Percentiles rank a stretch among this genome's conserved stretches.
These are phyloP conservation scores for Colletotrichum plurivorum DNA, from an alignment of 2,329 filamentous ascomycete genomes.

Conservation along the genomic window DNA sequence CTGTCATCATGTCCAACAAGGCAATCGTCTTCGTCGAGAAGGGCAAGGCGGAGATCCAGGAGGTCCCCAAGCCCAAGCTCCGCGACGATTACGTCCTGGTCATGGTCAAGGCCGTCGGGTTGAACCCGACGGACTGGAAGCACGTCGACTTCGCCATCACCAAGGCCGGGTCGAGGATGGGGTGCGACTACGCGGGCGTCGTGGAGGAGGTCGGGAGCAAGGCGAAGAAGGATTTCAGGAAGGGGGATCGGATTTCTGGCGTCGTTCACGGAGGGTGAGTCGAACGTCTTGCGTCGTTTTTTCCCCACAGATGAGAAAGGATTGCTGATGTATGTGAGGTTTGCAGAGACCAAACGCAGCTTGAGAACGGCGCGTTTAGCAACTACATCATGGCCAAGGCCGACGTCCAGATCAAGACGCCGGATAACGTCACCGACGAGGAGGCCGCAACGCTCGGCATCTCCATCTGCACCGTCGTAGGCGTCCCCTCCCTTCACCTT, in stretches of 20 bases:
- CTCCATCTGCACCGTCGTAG: conserved; percentile 57
- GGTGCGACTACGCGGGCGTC: conserved; percentile 63
- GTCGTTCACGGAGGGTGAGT: conserved; percentile 50
- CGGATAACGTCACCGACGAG: conserved; percentile 58
- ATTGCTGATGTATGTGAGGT: background rate
- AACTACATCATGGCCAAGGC: conserved; percentile 56
- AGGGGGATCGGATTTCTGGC: conserved; percentile 64
- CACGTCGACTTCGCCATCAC: conserved; percentile 42
- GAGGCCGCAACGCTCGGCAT: conserved; percentile 62
- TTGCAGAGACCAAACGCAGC: conserved; percentile 1
- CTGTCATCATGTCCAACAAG: background rate
- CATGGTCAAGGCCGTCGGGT: conserved; percentile 47
- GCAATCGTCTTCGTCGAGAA: background rate
- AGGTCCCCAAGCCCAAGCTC: conserved; percentile 21
- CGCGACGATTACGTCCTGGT: conserved; percentile 46
- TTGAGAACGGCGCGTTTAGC: conserved; percentile 58
- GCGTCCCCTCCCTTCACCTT: background rate
- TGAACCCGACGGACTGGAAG: conserved; percentile 52
- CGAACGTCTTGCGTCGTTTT: conserved; percentile 4
- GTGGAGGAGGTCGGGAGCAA: conserved; percentile 61
- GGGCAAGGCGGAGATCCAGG: conserved; percentile 26
- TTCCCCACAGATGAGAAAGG: background rate
- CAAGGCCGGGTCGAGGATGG: conserved; percentile 45
- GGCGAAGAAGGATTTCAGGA: conserved; percentile 58
- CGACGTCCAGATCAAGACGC: conserved; percentile 58